Conservation (phyloP, 1,284 basidiomycete species). For the Ganoderma resinaceum region DNA sequence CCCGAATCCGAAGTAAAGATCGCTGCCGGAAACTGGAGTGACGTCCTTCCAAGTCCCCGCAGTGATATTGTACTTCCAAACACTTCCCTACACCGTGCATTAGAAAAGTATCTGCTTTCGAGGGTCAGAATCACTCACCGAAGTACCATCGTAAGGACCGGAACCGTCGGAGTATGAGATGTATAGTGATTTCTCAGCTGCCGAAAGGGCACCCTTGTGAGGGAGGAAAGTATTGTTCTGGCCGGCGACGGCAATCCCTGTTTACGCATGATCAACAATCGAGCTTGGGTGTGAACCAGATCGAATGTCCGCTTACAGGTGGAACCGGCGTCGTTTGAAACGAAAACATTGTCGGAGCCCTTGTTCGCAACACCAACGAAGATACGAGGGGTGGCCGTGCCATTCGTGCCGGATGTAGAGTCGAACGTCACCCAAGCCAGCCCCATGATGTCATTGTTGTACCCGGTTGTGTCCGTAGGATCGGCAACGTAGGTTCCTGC, state of each 20-base stretch:
- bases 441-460: constrained; percentile 62
- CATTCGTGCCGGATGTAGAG: constrained; percentile 57
- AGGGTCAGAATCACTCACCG: constrained; percentile 21
- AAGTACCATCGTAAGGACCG: constrained; percentile 62
- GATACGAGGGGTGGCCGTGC: constrained; percentile 64
- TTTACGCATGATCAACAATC: neutral
- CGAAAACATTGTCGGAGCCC: constrained; percentile 61
- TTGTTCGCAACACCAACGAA: constrained; percentile 70
- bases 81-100: constrained; percentile 29
- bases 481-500: constrained; percentile 63
- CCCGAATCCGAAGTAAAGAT: constrained; percentile 41
- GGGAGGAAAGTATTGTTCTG: constrained; percentile 65
- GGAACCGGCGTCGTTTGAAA: constrained; percentile 60
- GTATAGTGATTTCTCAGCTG: constrained; percentile 62
- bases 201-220: constrained; percentile 70
- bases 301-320: constrained; percentile 51
- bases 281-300: neutral
- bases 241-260: constrained; percentile 64
- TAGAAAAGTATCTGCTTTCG: neutral
- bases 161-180: constrained; percentile 60
- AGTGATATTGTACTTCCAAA: constrained; percentile 55
- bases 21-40: constrained; percentile 42
- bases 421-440: constrained; percentile 75
- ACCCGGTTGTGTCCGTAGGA: constrained; percentile 60
- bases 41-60: constrained; percentile 55